Conservation (phyloP, 2,329 filamentous ascomycete species). For the Diaporthe vexans region DNA sequence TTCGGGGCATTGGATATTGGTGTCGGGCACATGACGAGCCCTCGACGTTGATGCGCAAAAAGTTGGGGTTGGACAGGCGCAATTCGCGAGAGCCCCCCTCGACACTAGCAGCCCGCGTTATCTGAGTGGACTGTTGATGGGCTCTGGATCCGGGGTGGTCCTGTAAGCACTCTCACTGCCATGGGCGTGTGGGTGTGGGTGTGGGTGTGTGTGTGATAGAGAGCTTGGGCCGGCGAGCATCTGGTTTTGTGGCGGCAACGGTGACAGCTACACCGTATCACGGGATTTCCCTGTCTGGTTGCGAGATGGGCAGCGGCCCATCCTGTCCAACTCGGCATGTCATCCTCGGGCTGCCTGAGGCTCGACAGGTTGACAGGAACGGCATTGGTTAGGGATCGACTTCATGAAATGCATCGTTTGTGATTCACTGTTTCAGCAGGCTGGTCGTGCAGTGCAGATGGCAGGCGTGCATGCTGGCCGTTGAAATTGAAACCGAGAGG, state of each 20-base stretch:
- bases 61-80: constrained; percentile 32
- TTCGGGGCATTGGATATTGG: constrained; percentile 11
- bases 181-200: background rate
- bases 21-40: constrained; percentile 19
- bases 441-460: constrained; percentile 1
- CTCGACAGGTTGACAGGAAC: background rate
- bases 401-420: constrained; percentile 4
- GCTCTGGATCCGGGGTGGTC: constrained; percentile 25
- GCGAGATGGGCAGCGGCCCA: background rate
- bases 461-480: constrained; percentile 4
- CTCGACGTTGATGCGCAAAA: constrained; percentile 21
- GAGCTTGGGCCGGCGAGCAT: background rate
- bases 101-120: constrained; percentile 23
- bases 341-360: no score
- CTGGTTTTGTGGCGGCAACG: constrained; percentile 12
- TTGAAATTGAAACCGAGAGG: background rate
- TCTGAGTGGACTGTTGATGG: constrained; percentile 18
- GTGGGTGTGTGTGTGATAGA: background rate
- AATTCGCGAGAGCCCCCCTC: constrained; percentile 24
- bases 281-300: constrained; percentile 32
- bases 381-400: background rate
- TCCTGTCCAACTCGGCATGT: constrained; percentile 26
- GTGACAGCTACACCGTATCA: constrained; percentile 30
- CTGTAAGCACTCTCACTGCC: background rate
- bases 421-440: background rate